phyloP scores from a whole-genome alignment of 179 eudicot genomes.

The Corrigiola litoralis region DNA sequence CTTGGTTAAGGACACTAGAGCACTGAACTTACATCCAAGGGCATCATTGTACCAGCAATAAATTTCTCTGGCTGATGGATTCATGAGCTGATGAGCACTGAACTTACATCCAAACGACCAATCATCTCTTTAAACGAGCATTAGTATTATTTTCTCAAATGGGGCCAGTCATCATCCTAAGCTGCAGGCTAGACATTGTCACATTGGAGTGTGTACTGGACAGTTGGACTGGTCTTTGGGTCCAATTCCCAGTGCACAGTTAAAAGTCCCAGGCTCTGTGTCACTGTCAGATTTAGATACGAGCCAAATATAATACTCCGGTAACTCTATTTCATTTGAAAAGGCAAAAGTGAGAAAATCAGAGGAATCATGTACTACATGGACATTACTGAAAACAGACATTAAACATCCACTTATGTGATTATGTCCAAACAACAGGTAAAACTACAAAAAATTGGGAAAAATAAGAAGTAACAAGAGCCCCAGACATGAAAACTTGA shows the following conservation, averaged over 20 bases:
- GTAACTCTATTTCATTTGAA: neutral
- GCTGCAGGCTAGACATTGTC: neutral
- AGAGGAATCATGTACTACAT: constrained; percentile 1
- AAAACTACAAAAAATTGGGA: no score
- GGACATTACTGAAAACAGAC: neutral
- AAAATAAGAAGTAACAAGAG: no score
- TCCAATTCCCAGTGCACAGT: constrained; percentile 11
- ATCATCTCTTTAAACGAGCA: no score
- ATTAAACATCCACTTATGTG: neutral
- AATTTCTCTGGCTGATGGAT: no score
- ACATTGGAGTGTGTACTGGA: constrained; percentile 17
- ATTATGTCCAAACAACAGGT: neutral
- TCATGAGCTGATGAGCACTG: no score
- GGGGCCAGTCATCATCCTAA: neutral
- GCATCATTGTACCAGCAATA: no score
- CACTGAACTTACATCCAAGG: no score
- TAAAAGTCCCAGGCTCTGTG: constrained; percentile 8
- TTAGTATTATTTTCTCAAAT: neutral
- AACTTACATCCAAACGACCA: no score
- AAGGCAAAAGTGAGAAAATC: neutral
- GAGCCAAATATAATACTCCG: neutral
- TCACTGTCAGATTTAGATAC: constrained; percentile 6
- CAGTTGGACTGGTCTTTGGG: constrained; percentile 19
- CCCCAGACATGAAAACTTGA: neutral
- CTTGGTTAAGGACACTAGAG: no score